Evolutionary conservation across 768 basidiomycete species (phyloP).

Genomic region (Mycena vitilis): DNA sequence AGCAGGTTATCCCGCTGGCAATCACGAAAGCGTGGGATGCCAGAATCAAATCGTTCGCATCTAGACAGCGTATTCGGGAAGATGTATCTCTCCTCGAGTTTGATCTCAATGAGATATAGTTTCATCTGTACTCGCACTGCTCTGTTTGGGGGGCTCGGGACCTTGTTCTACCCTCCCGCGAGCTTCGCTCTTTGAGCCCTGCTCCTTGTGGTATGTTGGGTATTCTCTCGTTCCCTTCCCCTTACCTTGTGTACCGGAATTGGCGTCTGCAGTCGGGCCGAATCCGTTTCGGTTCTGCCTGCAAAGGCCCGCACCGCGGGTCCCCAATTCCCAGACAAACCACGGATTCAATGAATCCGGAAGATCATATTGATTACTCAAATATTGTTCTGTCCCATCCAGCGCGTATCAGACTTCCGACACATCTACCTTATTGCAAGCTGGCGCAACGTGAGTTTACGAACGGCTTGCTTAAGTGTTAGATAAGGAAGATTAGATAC

Average conservation of each 20-base stretch:
- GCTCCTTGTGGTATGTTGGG: conserved; percentile 27
- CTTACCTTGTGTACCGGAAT: conserved; percentile 22
- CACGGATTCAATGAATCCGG: conserved; percentile 18
- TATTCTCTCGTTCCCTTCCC: conserved; percentile 14
- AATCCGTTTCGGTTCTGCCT: not conserved
- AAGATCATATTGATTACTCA: not conserved
- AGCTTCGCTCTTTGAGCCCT: conserved; percentile 28
- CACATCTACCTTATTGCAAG: not conserved
- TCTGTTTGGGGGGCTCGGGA: conserved; percentile 8
- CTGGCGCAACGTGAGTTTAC: conserved; percentile 18
- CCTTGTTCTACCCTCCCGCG: conserved; percentile 9
- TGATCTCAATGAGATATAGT: not conserved
- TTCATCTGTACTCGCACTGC: conserved; percentile 3
- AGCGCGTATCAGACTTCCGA: not conserved
- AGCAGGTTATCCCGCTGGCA: conserved; percentile 13
- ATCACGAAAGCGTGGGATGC: conserved; percentile 18
- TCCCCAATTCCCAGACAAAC: conserved; percentile 17
- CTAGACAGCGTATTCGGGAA: not conserved
- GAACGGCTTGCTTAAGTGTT: conserved; percentile 19
- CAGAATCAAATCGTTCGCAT: conserved; percentile 2
- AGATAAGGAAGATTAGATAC: conserved; percentile 19
- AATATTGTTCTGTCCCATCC: not conserved
- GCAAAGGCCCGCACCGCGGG: conserved; percentile 4
- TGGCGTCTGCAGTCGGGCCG: conserved; percentile 10
- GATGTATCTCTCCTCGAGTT: conserved; percentile 3